Evolutionary conservation across 2,329 filamentous ascomycete species (phyloP).

Genomic region (Capronia coronata): DNA sequence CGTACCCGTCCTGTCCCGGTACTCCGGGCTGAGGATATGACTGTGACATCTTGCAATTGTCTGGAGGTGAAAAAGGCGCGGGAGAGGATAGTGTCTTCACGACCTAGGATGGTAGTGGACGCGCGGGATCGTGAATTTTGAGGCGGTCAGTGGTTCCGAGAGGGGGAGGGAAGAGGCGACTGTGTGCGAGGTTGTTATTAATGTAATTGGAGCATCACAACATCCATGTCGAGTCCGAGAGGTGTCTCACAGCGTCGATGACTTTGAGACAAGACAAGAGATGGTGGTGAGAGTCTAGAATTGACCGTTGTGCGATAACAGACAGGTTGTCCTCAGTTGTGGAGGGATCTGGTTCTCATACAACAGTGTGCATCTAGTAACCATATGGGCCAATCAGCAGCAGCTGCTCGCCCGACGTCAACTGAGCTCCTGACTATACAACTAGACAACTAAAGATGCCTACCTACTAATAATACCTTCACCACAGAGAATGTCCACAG

Average conservation of each 20-base stretch:
- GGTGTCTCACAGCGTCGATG: not conserved
- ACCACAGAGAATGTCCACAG: no score
- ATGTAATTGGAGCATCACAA: conserved; percentile 3
- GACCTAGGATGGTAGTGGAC: not conserved
- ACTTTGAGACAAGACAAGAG: not conserved
- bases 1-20: conserved; percentile 42
- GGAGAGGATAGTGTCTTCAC: not conserved
- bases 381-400: conserved; percentile 13
- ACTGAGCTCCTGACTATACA: no score
- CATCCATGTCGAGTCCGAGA: conserved; percentile 10
- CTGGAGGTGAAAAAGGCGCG: not conserved
- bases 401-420: not conserved
- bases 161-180: conserved; percentile 6
- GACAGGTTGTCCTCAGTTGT: conserved; percentile 21
- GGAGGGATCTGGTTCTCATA: conserved; percentile 10
- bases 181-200: conserved; percentile 15
- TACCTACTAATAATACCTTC: no score
- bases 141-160: conserved; percentile 13
- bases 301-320: conserved; percentile 7
- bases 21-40: conserved; percentile 31
- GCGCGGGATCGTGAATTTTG: conserved; percentile 2
- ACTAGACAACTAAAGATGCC: no score
- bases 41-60: conserved; percentile 34
- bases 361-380: conserved; percentile 8
- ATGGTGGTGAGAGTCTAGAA: not conserved